Evolutionary conservation across 2,329 filamentous ascomycete species (phyloP).

Genomic region (Cercospora berteroae): DNA sequence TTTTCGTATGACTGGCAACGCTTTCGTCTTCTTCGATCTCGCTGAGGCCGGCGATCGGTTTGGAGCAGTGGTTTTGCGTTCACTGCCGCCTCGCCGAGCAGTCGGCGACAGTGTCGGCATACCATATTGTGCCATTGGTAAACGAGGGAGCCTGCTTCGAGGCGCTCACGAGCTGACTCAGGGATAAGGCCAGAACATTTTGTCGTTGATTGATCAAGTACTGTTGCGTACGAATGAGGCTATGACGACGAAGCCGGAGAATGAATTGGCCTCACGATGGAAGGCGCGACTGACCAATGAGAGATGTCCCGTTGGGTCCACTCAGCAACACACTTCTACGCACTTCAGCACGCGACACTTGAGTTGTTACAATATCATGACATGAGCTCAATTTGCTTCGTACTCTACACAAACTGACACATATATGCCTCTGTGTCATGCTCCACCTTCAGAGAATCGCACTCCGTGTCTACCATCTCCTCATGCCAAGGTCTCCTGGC

Average conservation of each 20-base stretch:
- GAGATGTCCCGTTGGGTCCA: background rate
- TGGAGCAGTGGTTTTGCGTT: slow-evolving; percentile 1
- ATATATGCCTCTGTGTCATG: background rate
- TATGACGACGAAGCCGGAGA: background rate
- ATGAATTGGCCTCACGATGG: background rate
- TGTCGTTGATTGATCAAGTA: slow-evolving; percentile 14
- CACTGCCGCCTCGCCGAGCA: background rate
- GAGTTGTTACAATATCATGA: background rate
- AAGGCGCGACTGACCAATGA: background rate
- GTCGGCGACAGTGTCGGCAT: slow-evolving; percentile 9
- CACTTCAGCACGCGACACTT: background rate
- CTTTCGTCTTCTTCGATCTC: slow-evolving; percentile 24
- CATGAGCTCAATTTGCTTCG: background rate
- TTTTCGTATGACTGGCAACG: background rate
- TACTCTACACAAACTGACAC: background rate
- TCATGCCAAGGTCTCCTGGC: slow-evolving; percentile 13
- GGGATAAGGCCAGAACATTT: slow-evolving; percentile 53
- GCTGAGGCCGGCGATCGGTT: background rate
- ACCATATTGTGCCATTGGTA: slow-evolving; percentile 17
- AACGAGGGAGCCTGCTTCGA: background rate
- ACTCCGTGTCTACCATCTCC: background rate
- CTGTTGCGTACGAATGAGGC: background rate
- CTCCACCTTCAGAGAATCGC: background rate
- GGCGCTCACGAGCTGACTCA: slow-evolving; percentile 33
- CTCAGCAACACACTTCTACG: background rate